Percentiles rank a stretch among this genome's conserved stretches.
These are phyloP conservation scores for Ceratobasidium sp. DNA, from an alignment of 1,284 basidiomycete genomes.

Conservation along the genomic window DNA sequence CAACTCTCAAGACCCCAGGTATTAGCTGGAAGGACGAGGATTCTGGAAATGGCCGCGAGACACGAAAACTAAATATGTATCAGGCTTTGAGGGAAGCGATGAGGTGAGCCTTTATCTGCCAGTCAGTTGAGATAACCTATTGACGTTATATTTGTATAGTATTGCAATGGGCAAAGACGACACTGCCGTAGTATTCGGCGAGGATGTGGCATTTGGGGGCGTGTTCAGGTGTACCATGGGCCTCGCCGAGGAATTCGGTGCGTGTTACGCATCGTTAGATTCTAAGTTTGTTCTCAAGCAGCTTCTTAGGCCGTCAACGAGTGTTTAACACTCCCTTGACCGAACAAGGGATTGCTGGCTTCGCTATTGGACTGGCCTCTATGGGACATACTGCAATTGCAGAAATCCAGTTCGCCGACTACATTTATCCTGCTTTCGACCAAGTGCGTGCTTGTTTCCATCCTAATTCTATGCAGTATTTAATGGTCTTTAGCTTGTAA, in stretches of 20 bases:
- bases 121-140: constrained; percentile 5
- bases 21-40: constrained; percentile 75
- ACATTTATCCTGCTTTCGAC: constrained; percentile 92
- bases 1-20: constrained; percentile 76
- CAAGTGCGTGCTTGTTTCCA: constrained; percentile 64
- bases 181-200: constrained; percentile 90
- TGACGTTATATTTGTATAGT: constrained; percentile 56
- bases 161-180: constrained; percentile 87
- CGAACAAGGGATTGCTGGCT: constrained; percentile 95
- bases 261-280: constrained; percentile 44
- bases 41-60: constrained; percentile 69
- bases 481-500: constrained; percentile 73
- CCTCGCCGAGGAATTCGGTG: constrained; percentile 91
- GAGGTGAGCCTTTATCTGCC: constrained; percentile 61
- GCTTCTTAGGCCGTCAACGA: constrained; percentile 75
- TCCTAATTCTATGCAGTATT: background rate
- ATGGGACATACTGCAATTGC: constrained; percentile 97
- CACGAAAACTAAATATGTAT: constrained; percentile 90
- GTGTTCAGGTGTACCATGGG: constrained; percentile 93
- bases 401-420: constrained; percentile 89
- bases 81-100: constrained; percentile 90
- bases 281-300: constrained; percentile 18
- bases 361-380: constrained; percentile 89
- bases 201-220: constrained; percentile 91
- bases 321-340: constrained; percentile 97